These are phyloP conservation scores for Brasilioporus rufonigricans DNA, from an alignment of 768 basidiomycete species.

Conservation along the genomic window DNA sequence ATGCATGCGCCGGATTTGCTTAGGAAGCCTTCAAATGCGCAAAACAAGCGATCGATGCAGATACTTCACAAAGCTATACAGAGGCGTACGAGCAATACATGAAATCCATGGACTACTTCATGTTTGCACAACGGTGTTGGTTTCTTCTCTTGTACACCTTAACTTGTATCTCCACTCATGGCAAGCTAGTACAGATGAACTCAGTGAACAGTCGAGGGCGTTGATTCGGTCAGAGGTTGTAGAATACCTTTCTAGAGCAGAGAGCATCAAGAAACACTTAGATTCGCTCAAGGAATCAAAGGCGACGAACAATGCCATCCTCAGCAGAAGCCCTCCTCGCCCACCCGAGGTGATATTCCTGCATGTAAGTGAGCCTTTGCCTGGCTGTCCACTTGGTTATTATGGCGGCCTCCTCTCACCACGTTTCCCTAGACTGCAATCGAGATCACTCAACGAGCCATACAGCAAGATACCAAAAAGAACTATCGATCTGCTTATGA, in stretches of 20 bases:
- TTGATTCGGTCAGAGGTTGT: constrained; percentile 82
- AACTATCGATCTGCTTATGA: constrained; percentile 92
- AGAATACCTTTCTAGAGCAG: constrained; percentile 88
- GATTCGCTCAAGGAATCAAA: constrained; percentile 4
- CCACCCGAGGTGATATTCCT: constrained; percentile 18
- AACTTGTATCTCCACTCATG: constrained; percentile 1
- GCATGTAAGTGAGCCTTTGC: constrained; percentile 5
- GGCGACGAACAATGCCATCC: neutral
- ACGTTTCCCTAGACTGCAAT: constrained; percentile 59
- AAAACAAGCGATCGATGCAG: constrained; percentile 85
- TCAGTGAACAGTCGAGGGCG: constrained; percentile 84
- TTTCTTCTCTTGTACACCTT: neutral
- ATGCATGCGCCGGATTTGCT: neutral
- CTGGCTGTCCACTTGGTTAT: neutral
- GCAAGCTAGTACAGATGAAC: constrained; percentile 49
- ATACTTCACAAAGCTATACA: constrained; percentile 83
- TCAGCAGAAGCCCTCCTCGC: constrained; percentile 3
- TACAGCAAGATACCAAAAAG: constrained; percentile 85
- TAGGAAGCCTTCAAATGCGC: constrained; percentile 84
- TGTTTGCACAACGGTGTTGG: constrained; percentile 90
- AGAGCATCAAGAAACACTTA: constrained; percentile 83
- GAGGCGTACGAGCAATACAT: constrained; percentile 94
- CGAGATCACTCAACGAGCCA: constrained; percentile 83
- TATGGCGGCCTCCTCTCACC: neutral
- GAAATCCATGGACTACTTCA: constrained; percentile 95